Evolutionary conservation across 208 protist genomes (phyloP).

Genomic region (Balamuthia mandrillaris): DNA sequence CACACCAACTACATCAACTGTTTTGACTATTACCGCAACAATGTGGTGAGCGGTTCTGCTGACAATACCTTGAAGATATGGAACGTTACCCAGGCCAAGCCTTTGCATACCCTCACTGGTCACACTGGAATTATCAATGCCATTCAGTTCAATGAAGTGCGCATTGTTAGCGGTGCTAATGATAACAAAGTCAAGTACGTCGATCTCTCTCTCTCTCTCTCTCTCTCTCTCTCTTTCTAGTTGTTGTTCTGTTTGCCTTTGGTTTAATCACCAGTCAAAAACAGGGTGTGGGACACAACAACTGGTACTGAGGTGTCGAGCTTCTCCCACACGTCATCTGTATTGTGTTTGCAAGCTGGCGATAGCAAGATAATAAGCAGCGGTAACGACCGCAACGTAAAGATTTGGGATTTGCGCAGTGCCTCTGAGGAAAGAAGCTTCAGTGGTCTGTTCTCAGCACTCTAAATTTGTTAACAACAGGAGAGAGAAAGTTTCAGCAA

Average conservation of each 20-base stretch:
- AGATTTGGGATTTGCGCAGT: too few species aligned
- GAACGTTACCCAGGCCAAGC: conserved; percentile 33
- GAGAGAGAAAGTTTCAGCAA: too few species aligned
- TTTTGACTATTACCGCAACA: conserved; percentile 37
- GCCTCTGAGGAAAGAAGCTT: too few species aligned
- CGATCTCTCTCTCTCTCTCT: neutral
- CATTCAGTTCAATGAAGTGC: conserved; percentile 28
- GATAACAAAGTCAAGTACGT: conserved; percentile 33
- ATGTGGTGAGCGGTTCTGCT: conserved; percentile 17
- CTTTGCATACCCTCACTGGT: conserved; percentile 5
- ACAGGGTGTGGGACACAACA: conserved; percentile 26
- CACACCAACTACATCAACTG: conserved; percentile 27
- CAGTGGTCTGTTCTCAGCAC: too few species aligned
- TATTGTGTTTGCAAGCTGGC: neutral
- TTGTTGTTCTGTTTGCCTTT: neutral
- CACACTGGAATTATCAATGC: neutral
- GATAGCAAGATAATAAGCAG: conserved; percentile 4
- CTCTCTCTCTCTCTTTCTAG: too few species aligned
- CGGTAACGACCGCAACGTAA: conserved; percentile 18
- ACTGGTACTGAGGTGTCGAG: conserved; percentile 2
- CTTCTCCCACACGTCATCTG: neutral
- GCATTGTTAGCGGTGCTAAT: neutral
- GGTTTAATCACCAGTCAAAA: too few species aligned
- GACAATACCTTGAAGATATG: conserved; percentile 9
- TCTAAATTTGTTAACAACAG: too few species aligned